Evolutionary conservation across 176 grass and related monocot genomes (phyloP).

Genomic region (Oryza longistaminata): DNA sequence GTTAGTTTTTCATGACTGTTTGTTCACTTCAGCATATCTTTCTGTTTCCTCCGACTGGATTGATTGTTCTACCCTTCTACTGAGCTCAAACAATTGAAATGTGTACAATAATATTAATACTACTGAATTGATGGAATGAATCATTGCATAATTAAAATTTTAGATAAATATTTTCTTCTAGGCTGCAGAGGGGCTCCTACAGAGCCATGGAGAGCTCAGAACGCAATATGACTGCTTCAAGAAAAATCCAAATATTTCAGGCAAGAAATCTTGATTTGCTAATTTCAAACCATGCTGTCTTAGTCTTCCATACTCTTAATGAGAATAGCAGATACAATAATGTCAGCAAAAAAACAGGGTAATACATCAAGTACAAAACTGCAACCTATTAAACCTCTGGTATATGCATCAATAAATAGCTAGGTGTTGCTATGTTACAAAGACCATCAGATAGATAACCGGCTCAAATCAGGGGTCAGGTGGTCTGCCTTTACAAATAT

Average conservation of each 20-base stretch:
- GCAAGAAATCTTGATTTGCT: slow-evolving; percentile 43
- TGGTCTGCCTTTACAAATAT: slow-evolving; percentile 3
- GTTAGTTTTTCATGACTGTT: slow-evolving; percentile 34
- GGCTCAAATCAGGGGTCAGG: background rate
- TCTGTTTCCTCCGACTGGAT: slow-evolving; percentile 5
- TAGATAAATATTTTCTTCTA: slow-evolving; percentile 49
- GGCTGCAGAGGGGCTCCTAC: slow-evolving; percentile 91
- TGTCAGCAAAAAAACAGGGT: background rate
- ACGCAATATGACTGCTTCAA: slow-evolving; percentile 66
- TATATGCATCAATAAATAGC: background rate
- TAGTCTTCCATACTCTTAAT: slow-evolving; percentile 24
- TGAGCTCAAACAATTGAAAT: background rate
- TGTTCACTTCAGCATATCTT: background rate
- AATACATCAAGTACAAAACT: background rate
- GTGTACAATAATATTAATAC: background rate
- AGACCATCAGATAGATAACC: slow-evolving; percentile 1
- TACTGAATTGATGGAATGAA: background rate
- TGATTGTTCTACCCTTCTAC: background rate
- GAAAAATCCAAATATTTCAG: slow-evolving; percentile 88
- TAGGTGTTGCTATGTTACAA: slow-evolving; percentile 3
- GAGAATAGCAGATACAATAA: background rate
- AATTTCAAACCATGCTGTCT: slow-evolving; percentile 20
- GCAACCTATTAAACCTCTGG: background rate
- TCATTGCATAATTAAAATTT: slow-evolving; percentile 32
- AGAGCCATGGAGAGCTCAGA: slow-evolving; percentile 69